These are phyloP conservation scores for Delonix regia DNA, from an alignment of 306 rosid species.

Conservation along the genomic window DNA sequence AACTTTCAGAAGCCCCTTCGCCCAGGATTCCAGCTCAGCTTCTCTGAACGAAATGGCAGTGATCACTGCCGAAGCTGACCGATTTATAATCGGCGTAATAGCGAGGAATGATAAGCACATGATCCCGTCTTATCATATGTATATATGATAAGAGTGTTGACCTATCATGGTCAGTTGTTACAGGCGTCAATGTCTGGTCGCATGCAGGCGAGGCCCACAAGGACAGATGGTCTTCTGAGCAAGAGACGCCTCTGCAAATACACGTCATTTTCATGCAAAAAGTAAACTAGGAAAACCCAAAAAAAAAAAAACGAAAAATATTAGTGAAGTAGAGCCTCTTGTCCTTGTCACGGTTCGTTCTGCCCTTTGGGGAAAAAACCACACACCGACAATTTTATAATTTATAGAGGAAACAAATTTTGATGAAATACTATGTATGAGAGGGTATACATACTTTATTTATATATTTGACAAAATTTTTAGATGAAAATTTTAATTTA, in stretches of 20 bases:
- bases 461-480: too few species aligned
- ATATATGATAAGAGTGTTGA: not conserved
- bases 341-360: not conserved
- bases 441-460: too few species aligned
- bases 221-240: not conserved
- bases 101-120: not conserved
- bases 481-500: too few species aligned
- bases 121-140: not conserved
- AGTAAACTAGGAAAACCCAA: not conserved
- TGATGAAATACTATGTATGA: too few species aligned
- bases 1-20: not conserved
- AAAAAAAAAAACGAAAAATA: not conserved
- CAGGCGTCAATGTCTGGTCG: not conserved
- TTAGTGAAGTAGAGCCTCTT: not conserved
- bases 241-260: not conserved
- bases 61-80: not conserved
- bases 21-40: not conserved
- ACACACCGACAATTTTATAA: not conserved
- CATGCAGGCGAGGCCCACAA: not conserved
- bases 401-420: too few species aligned
- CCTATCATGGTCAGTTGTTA: not conserved
- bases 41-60: not conserved
- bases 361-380: not conserved
- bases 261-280: not conserved
- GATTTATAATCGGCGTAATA: not conserved